These are phyloP conservation scores for Hyaloscypha finlandica DNA, from an alignment of 495 filamentous ascomycete genomes.

Conservation along the genomic window DNA sequence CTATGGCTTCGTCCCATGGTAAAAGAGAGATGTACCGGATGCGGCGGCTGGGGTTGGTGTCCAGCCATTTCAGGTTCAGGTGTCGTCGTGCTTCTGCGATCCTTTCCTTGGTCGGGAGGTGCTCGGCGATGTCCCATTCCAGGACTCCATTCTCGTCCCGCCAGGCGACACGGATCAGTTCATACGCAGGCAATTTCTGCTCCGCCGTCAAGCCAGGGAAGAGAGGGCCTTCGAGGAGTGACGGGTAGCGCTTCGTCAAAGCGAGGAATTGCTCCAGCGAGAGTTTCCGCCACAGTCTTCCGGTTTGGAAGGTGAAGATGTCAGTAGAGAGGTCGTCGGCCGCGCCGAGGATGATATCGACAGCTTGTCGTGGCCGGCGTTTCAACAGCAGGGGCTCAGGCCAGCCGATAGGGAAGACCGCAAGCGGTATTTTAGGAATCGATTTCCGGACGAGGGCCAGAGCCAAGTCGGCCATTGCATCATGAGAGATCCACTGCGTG, in stretches of 20 bases:
- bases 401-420: background rate
- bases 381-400: background rate
- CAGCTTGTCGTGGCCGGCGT: constrained; percentile 10
- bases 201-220: constrained; percentile 14
- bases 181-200: constrained; percentile 25
- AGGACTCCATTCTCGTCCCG: background rate
- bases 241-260: constrained; percentile 21
- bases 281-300: constrained; percentile 23
- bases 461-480: background rate
- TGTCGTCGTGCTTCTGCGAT: constrained; percentile 12
- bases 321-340: constrained; percentile 6
- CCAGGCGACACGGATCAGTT: constrained; percentile 6
- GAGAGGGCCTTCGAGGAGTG: constrained; percentile 10
- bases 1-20: constrained; percentile 19
- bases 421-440: background rate
- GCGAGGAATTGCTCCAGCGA: constrained; percentile 20
- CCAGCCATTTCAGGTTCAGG: constrained; percentile 12
- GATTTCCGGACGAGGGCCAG: background rate
- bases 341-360: constrained; percentile 24
- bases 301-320: constrained; percentile 11
- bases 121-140: background rate
- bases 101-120: constrained; percentile 18
- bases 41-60: background rate
- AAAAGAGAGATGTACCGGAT: constrained; percentile 15
- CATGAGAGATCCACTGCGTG: constrained; percentile 1